Percentiles rank a stretch among this genome's conserved stretches.
phyloP scores from a whole-genome alignment of 192 early-diverging fungal species.

The Phycomyces nitens region DNA sequence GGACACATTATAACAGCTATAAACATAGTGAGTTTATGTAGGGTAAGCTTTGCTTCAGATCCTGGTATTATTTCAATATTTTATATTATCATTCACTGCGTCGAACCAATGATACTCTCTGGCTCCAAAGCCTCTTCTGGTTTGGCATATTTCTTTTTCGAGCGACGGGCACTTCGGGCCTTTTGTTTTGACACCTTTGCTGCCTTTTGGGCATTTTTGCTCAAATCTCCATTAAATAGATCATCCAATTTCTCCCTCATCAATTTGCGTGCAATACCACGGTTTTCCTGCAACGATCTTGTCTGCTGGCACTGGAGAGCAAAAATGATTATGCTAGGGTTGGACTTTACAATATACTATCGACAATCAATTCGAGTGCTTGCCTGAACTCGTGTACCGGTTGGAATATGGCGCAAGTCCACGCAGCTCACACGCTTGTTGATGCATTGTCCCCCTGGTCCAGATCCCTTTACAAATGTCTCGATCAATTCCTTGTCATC shows the following conservation, averaged over 20 bases:
- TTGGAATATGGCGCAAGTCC: slow-evolving; percentile 68
- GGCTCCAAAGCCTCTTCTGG: neutral
- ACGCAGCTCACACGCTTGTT: slow-evolving; percentile 78
- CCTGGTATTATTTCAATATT: neutral
- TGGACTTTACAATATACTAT: neutral
- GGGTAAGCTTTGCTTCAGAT: neutral
- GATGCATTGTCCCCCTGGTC: slow-evolving; percentile 77
- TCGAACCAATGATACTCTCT: neutral
- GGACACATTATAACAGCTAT: no score
- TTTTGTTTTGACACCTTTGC: slow-evolving; percentile 59
- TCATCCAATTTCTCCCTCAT: slow-evolving; percentile 67
- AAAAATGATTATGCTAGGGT: slow-evolving; percentile 6
- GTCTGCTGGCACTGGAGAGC: slow-evolving; percentile 66
- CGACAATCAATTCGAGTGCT: slow-evolving; percentile 11
- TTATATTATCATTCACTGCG: neutral
- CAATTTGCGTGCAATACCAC: slow-evolving; percentile 65
- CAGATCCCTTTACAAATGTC: slow-evolving; percentile 71
- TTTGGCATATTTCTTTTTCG: slow-evolving; percentile 57
- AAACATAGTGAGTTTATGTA: no score
- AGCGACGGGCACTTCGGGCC: slow-evolving; percentile 48
- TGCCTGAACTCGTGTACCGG: slow-evolving; percentile 59
- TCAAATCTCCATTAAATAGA: slow-evolving; percentile 55
- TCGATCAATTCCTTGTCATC: slow-evolving; percentile 69
- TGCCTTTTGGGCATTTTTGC: slow-evolving; percentile 59
- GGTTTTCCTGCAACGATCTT: slow-evolving; percentile 66